A percentile compares a stretch with the other conserved stretches of the same genome.
Evolutionary conservation across 768 basidiomycete species (phyloP).

Genomic region (Termitomyces sp.): DNA sequence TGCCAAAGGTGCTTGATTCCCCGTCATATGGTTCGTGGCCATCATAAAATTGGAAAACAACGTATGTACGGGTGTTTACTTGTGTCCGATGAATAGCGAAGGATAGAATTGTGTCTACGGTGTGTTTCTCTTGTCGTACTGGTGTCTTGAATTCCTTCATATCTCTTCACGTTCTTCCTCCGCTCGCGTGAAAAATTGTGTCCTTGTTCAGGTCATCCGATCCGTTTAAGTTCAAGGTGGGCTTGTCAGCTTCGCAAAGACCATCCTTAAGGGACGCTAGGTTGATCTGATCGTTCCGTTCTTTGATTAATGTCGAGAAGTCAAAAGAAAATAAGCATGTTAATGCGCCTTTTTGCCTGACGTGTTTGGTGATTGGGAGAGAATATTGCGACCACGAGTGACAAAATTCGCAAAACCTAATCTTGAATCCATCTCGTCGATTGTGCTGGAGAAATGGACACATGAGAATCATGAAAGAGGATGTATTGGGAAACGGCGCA

Average conservation of each 20-base stretch:
- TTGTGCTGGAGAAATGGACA: slow-evolving; percentile 43
- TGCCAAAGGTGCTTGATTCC: slow-evolving; percentile 34
- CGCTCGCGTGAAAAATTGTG: background rate
- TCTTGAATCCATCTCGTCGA: slow-evolving; percentile 76
- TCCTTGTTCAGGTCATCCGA: background rate
- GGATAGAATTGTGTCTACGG: background rate
- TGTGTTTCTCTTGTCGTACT: background rate
- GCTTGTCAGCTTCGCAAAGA: background rate
- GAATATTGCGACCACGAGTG: slow-evolving; percentile 54
- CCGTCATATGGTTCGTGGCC: background rate
- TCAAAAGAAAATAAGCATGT: background rate
- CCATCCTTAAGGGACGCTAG: background rate
- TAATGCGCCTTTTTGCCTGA: background rate
- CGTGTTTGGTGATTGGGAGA: slow-evolving; percentile 22
- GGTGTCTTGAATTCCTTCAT: background rate
- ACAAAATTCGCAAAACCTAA: slow-evolving; percentile 61
- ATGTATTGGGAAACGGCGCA: slow-evolving; percentile 33
- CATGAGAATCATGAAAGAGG: slow-evolving; percentile 8
- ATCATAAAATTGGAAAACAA: background rate
- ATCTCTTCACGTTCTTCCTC: background rate
- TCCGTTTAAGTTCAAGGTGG: background rate
- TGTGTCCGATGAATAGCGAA: background rate
- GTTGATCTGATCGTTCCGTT: background rate
- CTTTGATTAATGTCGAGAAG: background rate
- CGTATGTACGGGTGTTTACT: background rate